phyloP scores from a whole-genome alignment of 805 yeast species.

The Saccharomycopsis selenospora region DNA sequence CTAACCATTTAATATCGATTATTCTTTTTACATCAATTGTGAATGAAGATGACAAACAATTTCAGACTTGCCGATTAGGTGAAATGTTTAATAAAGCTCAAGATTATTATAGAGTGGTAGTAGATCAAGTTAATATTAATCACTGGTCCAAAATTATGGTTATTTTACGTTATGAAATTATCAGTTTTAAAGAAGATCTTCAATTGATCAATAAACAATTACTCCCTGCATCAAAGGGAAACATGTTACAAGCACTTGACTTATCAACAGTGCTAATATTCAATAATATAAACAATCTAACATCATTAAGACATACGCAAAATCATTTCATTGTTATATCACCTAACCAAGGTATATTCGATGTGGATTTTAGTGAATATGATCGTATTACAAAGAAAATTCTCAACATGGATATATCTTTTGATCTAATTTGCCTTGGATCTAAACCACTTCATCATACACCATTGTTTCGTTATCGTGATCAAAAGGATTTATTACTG shows the following conservation, averaged over 20 bases:
- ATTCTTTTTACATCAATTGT: slow-evolving; percentile 76
- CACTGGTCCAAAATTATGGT: slow-evolving; percentile 94
- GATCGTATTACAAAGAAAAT: slow-evolving; percentile 69
- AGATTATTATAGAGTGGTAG: slow-evolving; percentile 89
- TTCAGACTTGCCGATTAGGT: slow-evolving; percentile 36
- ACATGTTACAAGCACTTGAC: slow-evolving; percentile 78
- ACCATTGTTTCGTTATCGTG: slow-evolving; percentile 74
- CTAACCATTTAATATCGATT: slow-evolving; percentile 87
- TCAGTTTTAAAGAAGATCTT: slow-evolving; percentile 71
- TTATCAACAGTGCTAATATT: slow-evolving; percentile 59
- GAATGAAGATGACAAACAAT: slow-evolving; percentile 38
- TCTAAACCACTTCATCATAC: slow-evolving; percentile 90
- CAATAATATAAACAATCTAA: slow-evolving; percentile 30
- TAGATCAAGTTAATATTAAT: slow-evolving; percentile 82
- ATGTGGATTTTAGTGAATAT: slow-evolving; percentile 76
- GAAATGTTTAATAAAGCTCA: slow-evolving; percentile 59
- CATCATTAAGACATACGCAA: slow-evolving; percentile 83
- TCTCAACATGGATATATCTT: slow-evolving; percentile 71
- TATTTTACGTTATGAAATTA: slow-evolving; percentile 74
- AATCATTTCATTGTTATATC: slow-evolving; percentile 82
- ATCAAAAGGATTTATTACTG: slow-evolving; percentile 40
- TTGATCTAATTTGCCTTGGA: slow-evolving; percentile 82
- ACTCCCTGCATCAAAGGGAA: slow-evolving; percentile 85
- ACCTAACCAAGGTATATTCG: slow-evolving; percentile 91
- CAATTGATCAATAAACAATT: slow-evolving; percentile 41